Base-by-base conservation (phyloP, 2,329 filamentous ascomycete genomes). In the Hawksworthiomyces lignivorus region DNA sequence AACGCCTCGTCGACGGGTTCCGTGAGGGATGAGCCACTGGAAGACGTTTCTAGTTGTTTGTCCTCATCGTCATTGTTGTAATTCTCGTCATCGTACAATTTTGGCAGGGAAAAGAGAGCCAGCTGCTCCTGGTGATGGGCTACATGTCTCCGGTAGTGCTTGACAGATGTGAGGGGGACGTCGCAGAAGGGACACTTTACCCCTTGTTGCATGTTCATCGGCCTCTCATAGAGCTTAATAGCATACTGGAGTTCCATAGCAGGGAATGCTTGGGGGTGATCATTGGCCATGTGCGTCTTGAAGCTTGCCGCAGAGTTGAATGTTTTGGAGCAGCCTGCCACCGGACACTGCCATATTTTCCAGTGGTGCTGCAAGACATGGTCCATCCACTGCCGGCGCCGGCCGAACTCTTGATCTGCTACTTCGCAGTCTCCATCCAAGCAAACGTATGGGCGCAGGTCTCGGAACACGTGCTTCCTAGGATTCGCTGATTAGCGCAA, bases 391-490 rank as follows among this genome's bases (percentile, higher is more conserved):
- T 53, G 39, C 26, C 49, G 49, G 5, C 50, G 48, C 2, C 48
- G 41, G 3, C 27, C 20, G 20, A 49, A 56, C 20, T 52, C 40
- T 5, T 17, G 44, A 8, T 49, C 43, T 0, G 55, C 48, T 1
- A 44, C 48, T 5, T 44, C 11, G 39, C 62, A 64, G 24, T 52
- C 48, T 12, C 46, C 38, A 7, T 50, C 54, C 2, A 61, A 44
- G 41, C 62, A 64, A n/a, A 56, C 37, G 39, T 64, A 65, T 3
- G 62, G 61, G 44, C 55, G 52, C 14, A 65, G 42, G 42, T 65
- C 62, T 8, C 44, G 37, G 18, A 59, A 62, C 1, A 65, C 49
- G 46, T 65, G 62, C 18, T 54, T 54, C 24, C 52, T 54, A 8
- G 7, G 14, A 24, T 3, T 6, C 7, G 22, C 15, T 32, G 27